Conservation (phyloP, 768 basidiomycete species). For the Phanerodontia chrysosporium region DNA sequence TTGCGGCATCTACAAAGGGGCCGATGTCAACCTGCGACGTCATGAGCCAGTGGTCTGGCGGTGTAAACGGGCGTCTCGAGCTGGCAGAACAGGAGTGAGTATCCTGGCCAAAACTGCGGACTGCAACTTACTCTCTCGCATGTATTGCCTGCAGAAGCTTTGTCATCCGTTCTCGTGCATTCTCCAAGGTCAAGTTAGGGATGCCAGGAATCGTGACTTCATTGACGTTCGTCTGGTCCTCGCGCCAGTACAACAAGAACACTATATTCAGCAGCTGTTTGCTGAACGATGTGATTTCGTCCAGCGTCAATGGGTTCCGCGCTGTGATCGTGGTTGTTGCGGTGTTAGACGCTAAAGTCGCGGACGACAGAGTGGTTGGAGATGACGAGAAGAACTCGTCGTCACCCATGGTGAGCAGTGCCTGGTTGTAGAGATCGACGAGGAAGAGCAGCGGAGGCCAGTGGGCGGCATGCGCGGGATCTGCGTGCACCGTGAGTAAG, state of each 20-base stretch:
- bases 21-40: constrained; percentile 52
- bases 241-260: constrained; percentile 71
- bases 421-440: constrained; percentile 76
- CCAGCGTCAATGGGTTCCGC: constrained; percentile 76
- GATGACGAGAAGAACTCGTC: constrained; percentile 84
- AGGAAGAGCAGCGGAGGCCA: constrained; percentile 79
- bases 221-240: constrained; percentile 41
- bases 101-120: constrained; percentile 4
- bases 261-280: constrained; percentile 81
- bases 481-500: constrained; percentile 23
- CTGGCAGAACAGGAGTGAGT: constrained; percentile 40
- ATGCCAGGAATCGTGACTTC: constrained; percentile 38
- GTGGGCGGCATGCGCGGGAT: constrained; percentile 37
- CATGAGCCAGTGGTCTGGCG: constrained; percentile 81
- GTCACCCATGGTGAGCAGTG: constrained; percentile 88
- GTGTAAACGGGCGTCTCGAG: constrained; percentile 80
- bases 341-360: constrained; percentile 15
- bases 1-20: constrained; percentile 83
- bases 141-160: constrained; percentile 78
- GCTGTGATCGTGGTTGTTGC: constrained; percentile 19
- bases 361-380: constrained; percentile 12
- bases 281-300: constrained; percentile 75
- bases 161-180: constrained; percentile 72
- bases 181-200: constrained; percentile 51
- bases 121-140: constrained; percentile 72